These are phyloP conservation scores for Cicer cuneatum DNA, from an alignment of 306 rosid genomes.

Conservation along the genomic window DNA sequence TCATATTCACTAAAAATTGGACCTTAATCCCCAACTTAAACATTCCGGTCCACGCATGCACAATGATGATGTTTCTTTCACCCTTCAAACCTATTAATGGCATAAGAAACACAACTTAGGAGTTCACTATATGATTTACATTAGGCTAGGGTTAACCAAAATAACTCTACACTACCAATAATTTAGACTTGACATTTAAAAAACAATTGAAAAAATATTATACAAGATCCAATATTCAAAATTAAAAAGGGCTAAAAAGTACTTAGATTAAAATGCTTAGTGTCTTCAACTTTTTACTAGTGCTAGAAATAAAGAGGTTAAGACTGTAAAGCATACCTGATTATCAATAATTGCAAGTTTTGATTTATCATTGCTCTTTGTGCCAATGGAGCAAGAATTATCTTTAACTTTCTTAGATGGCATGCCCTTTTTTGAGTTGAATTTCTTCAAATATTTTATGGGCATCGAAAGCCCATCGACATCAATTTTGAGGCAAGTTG, in stretches of 20 bases:
- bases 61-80: background rate
- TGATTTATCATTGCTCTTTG: background rate
- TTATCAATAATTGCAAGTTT: background rate
- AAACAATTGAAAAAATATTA: background rate
- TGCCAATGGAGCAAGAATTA: no score
- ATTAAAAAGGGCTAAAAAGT: background rate
- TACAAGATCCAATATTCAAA: background rate
- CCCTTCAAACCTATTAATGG: slow-evolving; percentile 28
- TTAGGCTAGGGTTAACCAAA: background rate
- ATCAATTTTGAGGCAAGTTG: background rate
- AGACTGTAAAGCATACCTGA: background rate
- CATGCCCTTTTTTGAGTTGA: background rate
- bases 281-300: background rate
- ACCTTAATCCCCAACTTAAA: background rate
- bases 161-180: background rate
- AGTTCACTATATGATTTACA: background rate
- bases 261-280: background rate
- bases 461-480: background rate
- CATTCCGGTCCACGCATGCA: slow-evolving; percentile 7
- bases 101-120: slow-evolving; percentile 20
- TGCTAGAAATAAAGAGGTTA: slow-evolving; percentile 4
- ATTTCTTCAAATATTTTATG: background rate
- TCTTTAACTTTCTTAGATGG: background rate
- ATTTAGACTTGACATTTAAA: background rate
- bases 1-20: background rate